Evolutionary conservation across 306 rosid genomes (phyloP).

Genomic region (Lupinus albus): DNA sequence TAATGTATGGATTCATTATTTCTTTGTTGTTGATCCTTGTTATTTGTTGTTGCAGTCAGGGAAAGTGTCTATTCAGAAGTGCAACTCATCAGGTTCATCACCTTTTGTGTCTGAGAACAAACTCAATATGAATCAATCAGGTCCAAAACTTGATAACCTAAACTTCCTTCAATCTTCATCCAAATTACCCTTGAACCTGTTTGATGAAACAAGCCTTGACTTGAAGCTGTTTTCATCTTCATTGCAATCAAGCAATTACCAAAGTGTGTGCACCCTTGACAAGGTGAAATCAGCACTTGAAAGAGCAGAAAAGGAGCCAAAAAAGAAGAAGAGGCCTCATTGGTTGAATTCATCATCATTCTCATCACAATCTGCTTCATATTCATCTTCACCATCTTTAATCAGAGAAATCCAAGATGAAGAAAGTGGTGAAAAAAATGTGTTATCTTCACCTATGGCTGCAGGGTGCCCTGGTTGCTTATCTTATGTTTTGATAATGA

Average conservation of each 20-base stretch:
- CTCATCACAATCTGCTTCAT: constrained; percentile 58
- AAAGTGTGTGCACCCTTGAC: constrained; percentile 90
- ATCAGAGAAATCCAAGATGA: constrained; percentile 70
- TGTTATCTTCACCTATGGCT: constrained; percentile 68
- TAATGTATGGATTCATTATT: background rate
- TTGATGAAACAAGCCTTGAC: constrained; percentile 69
- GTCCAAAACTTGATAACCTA: constrained; percentile 68
- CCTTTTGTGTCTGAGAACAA: constrained; percentile 46
- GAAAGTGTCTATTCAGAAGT: constrained; percentile 76
- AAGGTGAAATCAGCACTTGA: constrained; percentile 91
- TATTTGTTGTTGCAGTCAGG: constrained; percentile 73
- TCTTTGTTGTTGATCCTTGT: background rate
- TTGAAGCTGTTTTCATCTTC: constrained; percentile 63
- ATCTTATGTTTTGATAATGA: constrained; percentile 83
- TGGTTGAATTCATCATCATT: constrained; percentile 55
- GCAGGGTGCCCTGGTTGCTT: constrained; percentile 95
- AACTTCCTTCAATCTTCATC: constrained; percentile 70
- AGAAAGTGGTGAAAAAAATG: constrained; percentile 56
- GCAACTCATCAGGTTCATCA: constrained; percentile 51
- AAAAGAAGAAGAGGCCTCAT: constrained; percentile 60
- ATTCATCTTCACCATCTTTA: constrained; percentile 69
- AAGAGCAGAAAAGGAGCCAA: constrained; percentile 88
- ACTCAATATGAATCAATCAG: constrained; percentile 44
- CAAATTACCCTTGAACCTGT: constrained; percentile 58
- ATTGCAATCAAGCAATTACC: constrained; percentile 59